Percentiles rank a stretch among this genome's conserved stretches.
phyloP scores from a whole-genome alignment of 176 grass and related monocot genomes.

The Aegilops longissima region DNA sequence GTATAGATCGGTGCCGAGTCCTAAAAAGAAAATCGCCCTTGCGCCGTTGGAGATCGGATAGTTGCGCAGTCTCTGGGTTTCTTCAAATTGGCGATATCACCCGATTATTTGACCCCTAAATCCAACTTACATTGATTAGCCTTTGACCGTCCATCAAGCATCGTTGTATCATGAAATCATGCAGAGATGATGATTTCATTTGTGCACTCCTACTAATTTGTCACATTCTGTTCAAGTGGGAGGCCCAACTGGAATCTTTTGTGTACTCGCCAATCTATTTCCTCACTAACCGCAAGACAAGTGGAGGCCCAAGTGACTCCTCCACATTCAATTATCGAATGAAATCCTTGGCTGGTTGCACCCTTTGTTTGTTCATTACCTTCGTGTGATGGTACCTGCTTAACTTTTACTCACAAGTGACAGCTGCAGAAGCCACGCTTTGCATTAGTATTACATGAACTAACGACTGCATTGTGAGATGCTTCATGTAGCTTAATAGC shows the following conservation, averaged over 20 bases:
- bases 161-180: too few species aligned
- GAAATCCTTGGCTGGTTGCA: neutral
- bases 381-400: neutral
- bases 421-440: neutral
- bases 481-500: neutral
- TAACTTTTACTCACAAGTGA: neutral
- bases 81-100: too few species aligned
- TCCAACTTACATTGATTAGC: too few species aligned
- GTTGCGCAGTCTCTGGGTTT: too few species aligned
- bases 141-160: neutral
- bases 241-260: slow-evolving; percentile 28
- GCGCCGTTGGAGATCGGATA: too few species aligned
- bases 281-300: slow-evolving; percentile 6
- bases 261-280: slow-evolving; percentile 24
- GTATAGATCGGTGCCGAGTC: too few species aligned
- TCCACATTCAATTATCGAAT: neutral
- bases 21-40: too few species aligned
- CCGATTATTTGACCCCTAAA: too few species aligned
- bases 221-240: slow-evolving; percentile 52
- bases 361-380: neutral
- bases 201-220: slow-evolving; percentile 38
- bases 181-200: neutral
- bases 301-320: slow-evolving; percentile 34
- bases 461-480: neutral
- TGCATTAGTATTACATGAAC: neutral